These are phyloP conservation scores for Tagetes patula DNA, from an alignment of 129 eudicot genomes.

Conservation along the genomic window DNA sequence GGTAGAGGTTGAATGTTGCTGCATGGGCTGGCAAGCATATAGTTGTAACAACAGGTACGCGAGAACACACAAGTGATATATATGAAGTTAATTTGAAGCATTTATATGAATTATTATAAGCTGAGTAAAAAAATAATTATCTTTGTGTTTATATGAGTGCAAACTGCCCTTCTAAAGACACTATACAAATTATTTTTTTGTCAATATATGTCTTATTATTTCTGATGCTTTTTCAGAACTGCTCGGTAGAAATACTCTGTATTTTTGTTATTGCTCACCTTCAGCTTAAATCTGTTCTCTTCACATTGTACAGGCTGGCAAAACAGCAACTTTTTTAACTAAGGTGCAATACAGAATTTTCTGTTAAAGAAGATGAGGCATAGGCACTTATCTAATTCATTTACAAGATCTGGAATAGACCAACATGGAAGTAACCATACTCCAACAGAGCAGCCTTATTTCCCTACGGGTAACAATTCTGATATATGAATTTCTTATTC, in stretches of 20 bases:
- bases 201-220: not conserved
- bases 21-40: conserved; percentile 17
- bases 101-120: not conserved
- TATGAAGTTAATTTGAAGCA: conserved; percentile 9
- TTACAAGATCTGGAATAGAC: conserved; percentile 33
- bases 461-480: conserved; percentile 38
- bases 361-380: conserved; percentile 43
- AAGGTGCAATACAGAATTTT: conserved; percentile 8
- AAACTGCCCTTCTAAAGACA: not conserved
- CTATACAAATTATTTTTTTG: conserved; percentile 15
- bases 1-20: conserved; percentile 12
- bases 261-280: conserved; percentile 6
- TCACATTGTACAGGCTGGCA: conserved; percentile 36
- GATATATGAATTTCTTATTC: not conserved
- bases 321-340: conserved; percentile 3
- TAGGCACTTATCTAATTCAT: conserved; percentile 41
- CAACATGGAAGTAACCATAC: conserved; percentile 36
- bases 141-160: conserved; percentile 1
- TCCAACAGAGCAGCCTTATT: conserved; percentile 37
- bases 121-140: conserved; percentile 10
- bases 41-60: conserved; percentile 18
- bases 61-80: conserved; percentile 3
- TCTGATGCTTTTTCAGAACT: not conserved
- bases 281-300: conserved; percentile 14
- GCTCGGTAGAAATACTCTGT: conserved; percentile 17